Evolutionary conservation across 2,329 filamentous ascomycete species (phyloP).

Genomic region (Pseudopithomyces chartarum): DNA sequence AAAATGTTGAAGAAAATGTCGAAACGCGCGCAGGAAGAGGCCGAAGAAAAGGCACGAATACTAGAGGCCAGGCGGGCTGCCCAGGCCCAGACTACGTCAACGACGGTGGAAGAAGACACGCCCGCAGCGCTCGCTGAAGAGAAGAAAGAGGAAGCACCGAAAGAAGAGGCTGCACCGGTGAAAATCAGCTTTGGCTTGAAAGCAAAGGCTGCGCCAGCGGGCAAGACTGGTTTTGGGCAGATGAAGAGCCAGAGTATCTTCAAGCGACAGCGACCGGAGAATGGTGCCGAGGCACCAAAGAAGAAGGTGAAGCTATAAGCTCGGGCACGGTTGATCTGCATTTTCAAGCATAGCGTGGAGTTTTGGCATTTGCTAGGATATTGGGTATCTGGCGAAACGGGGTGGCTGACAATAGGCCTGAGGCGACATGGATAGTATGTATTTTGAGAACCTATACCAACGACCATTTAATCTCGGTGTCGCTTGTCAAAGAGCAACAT

Average conservation of each 20-base stretch:
- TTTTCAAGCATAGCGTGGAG: conserved; percentile 5
- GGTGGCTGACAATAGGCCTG: neutral
- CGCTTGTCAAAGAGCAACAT: no score
- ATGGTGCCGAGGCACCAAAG: conserved; percentile 30
- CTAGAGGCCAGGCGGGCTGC: conserved; percentile 51
- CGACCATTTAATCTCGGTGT: no score
- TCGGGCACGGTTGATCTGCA: neutral
- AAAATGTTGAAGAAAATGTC: conserved; percentile 84
- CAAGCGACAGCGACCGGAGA: conserved; percentile 40
- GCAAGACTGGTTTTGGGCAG: conserved; percentile 33
- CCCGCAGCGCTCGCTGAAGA: conserved; percentile 52
- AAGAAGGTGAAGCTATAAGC: conserved; percentile 43
- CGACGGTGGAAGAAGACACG: conserved; percentile 42
- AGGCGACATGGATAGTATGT: neutral
- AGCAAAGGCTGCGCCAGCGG: conserved; percentile 29
- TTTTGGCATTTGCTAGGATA: neutral
- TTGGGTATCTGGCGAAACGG: neutral
- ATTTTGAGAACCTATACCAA: no score
- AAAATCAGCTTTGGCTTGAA: conserved; percentile 42
- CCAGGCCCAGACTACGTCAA: conserved; percentile 40
- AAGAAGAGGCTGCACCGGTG: conserved; percentile 35
- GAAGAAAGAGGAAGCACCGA: conserved; percentile 47
- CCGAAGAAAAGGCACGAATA: conserved; percentile 41
- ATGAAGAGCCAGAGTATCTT: conserved; percentile 46
- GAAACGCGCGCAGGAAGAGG: conserved; percentile 69